Evolutionary conservation across 1,284 basidiomycete species (phyloP).

Genomic region (Sanghuangporus baumii): DNA sequence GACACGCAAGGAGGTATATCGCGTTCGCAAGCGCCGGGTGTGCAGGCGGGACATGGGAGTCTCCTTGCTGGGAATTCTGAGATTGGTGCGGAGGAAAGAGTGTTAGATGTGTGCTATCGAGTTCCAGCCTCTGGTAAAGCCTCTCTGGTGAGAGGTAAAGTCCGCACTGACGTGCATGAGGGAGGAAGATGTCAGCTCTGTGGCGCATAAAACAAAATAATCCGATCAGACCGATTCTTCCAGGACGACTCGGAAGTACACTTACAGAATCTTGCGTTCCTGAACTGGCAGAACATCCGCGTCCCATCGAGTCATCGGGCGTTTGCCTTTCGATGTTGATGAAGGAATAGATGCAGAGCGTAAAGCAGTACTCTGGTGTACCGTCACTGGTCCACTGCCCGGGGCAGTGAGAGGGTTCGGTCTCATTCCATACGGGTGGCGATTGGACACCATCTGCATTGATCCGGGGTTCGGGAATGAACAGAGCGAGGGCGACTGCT

Average conservation of each 20-base stretch:
- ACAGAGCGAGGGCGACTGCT: background rate
- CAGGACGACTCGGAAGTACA: background rate
- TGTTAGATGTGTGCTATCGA: conserved; percentile 36
- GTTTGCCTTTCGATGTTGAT: background rate
- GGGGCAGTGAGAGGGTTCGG: background rate
- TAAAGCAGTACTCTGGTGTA: background rate
- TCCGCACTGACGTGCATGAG: conserved; percentile 53
- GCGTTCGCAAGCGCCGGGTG: conserved; percentile 57
- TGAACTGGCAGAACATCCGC: conserved; percentile 26
- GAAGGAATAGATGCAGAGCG: background rate
- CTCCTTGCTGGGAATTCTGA: background rate
- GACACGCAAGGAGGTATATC: conserved; percentile 53
- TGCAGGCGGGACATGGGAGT: conserved; percentile 20
- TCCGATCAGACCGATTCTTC: background rate
- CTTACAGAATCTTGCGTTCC: conserved; percentile 38
- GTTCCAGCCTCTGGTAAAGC: conserved; percentile 24
- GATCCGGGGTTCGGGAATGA: background rate
- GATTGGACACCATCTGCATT: background rate
- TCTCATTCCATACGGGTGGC: background rate
- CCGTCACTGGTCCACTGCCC: background rate
- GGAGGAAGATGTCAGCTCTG: conserved; percentile 51
- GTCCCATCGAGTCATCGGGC: conserved; percentile 26
- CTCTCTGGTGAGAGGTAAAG: conserved; percentile 36
- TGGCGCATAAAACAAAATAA: background rate
- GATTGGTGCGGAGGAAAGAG: conserved; percentile 26